These are phyloP conservation scores for Globisporangium recalcitrans DNA, from an alignment of 352 stramenopile genomes.

Conservation along the genomic window DNA sequence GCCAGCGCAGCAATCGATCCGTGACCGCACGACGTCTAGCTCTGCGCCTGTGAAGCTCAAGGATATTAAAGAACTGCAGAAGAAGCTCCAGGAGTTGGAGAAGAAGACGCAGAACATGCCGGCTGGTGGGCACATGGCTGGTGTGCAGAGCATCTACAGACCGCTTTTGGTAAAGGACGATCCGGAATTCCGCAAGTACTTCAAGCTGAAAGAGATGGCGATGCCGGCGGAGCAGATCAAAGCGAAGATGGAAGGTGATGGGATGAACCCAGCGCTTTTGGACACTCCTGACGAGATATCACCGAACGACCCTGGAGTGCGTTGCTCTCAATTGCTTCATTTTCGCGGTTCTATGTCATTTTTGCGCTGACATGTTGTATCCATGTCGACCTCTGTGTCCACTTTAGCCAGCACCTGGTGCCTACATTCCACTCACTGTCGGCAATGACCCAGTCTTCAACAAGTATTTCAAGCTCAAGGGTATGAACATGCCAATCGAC, in stretches of 20 bases:
- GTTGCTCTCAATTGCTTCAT: constrained; percentile 13
- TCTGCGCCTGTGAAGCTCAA: constrained; percentile 48
- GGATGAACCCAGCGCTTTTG: constrained; percentile 49
- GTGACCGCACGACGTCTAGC: constrained; percentile 31
- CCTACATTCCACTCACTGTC: constrained; percentile 65
- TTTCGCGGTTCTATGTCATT: not conserved
- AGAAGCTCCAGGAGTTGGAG: constrained; percentile 71
- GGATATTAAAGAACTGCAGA: constrained; percentile 71
- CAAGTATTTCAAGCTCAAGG: constrained; percentile 87
- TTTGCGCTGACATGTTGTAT: not conserved
- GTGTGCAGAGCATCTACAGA: constrained; percentile 31
- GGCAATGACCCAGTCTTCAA: constrained; percentile 73
- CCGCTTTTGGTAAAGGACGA: constrained; percentile 68
- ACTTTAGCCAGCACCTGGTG: constrained; percentile 48
- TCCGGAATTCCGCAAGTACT: constrained; percentile 70
- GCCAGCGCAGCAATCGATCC: constrained; percentile 16
- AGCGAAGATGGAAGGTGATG: constrained; percentile 72
- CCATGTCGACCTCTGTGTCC: constrained; percentile 1
- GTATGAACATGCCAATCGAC: constrained; percentile 73
- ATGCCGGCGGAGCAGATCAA: constrained; percentile 83
- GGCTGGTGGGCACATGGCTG: not conserved
- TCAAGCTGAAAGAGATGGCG: constrained; percentile 75
- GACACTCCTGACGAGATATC: constrained; percentile 69
- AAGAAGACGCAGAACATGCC: constrained; percentile 57
- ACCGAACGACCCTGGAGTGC: constrained; percentile 71